Conservation (phyloP, 2,329 filamentous ascomycete species). For the Penicillium sp. region DNA sequence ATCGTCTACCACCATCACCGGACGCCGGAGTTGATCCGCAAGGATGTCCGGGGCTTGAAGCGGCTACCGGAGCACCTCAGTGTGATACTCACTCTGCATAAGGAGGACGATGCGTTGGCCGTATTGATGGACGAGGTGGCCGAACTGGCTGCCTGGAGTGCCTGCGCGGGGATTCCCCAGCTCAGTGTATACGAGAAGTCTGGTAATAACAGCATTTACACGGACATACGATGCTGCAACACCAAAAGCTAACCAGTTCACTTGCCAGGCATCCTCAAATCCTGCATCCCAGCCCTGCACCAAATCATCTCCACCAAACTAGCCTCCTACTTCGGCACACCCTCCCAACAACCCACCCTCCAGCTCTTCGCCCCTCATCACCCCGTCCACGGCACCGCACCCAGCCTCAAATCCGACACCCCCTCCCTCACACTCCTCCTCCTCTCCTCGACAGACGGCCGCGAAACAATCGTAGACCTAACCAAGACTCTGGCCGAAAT, state of each 20-base stretch:
- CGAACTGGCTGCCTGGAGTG: conserved; percentile 91
- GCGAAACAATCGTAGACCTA: conserved; percentile 91
- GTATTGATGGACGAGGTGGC: conserved; percentile 85
- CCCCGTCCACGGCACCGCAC: conserved; percentile 45
- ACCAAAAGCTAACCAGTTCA: conserved; percentile 6
- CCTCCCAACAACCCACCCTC: conserved; percentile 66
- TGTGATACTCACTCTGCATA: conserved; percentile 74
- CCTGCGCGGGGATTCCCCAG: conserved; percentile 81
- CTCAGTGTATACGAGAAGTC: conserved; percentile 91
- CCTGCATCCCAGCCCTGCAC: conserved; percentile 82
- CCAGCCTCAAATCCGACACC: conserved; percentile 25
- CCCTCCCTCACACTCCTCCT: conserved; percentile 66
- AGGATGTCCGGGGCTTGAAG: conserved; percentile 75
- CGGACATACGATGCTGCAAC: background rate
- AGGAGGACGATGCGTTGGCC: conserved; percentile 74
- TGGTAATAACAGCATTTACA: conserved; percentile 56
- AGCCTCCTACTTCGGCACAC: conserved; percentile 79
- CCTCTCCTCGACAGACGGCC: conserved; percentile 83
- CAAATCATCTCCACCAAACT: conserved; percentile 77
- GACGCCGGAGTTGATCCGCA: conserved; percentile 86
- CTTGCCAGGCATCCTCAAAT: conserved; percentile 76
- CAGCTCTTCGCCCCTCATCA: conserved; percentile 73
- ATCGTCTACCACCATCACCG: conserved; percentile 94
- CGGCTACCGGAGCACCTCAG: conserved; percentile 84
- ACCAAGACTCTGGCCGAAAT: conserved; percentile 94